phyloP scores from a whole-genome alignment of 768 basidiomycete genomes.

The Gymnopilus dilepis region DNA sequence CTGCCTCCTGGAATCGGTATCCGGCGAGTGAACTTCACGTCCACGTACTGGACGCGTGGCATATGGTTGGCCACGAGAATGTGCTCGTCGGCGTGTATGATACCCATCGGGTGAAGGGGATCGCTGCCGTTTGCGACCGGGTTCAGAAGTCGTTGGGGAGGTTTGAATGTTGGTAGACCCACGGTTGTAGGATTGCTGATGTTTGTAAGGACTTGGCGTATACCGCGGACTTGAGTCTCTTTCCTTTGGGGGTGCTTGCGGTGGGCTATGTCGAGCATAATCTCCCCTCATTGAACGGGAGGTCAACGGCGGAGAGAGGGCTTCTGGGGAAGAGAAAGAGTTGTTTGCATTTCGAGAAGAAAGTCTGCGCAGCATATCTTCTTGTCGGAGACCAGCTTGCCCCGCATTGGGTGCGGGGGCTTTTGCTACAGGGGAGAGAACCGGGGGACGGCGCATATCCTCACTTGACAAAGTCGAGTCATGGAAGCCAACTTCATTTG shows the following conservation, averaged over 20 bases:
- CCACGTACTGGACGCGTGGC: not conserved
- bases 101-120: not conserved
- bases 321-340: not conserved
- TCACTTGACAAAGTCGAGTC: not conserved
- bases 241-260: not conserved
- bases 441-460: too few species aligned
- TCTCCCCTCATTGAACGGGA: not conserved
- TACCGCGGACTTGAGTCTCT: slow-evolving; percentile 6
- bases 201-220: slow-evolving; percentile 10
- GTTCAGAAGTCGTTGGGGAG: not conserved
- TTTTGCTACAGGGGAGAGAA: too few species aligned
- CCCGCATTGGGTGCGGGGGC: not conserved
- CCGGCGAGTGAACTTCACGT: not conserved
- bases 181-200: not conserved
- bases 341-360: not conserved
- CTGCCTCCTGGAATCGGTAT: not conserved
- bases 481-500: slow-evolving; percentile 7
- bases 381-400: not conserved
- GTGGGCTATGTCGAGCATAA: not conserved
- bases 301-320: not conserved
- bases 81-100: not conserved
- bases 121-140: not conserved
- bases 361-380: not conserved
- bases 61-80: not conserved
- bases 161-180: not conserved